Percentiles rank a stretch among this genome's conserved stretches.
phyloP scores from a whole-genome alignment of 2,329 filamentous ascomycete species.

The Diaporthe sp. region DNA sequence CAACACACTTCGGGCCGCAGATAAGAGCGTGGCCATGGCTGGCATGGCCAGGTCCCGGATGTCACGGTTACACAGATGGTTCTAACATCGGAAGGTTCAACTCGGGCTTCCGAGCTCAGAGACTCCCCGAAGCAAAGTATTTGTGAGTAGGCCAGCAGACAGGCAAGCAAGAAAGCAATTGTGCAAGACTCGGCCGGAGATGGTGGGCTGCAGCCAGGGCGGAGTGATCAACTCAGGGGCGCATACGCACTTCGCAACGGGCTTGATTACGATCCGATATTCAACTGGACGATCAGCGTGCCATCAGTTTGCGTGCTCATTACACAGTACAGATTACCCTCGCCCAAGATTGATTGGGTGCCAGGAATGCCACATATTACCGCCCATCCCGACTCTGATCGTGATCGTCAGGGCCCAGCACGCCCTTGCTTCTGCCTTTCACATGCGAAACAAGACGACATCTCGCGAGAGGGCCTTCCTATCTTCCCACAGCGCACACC shows the following conservation, averaged over 20 bases:
- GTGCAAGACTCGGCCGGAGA: not conserved
- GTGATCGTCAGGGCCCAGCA: conserved; percentile 21
- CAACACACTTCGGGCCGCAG: not conserved
- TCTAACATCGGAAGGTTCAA: not conserved
- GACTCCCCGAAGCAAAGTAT: not conserved
- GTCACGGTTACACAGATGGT: conserved; percentile 1
- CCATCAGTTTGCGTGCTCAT: conserved; percentile 8
- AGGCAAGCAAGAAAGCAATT: not conserved
- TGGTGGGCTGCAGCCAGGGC: not conserved
- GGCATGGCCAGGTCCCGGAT: not conserved
- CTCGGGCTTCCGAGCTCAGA: too few species aligned
- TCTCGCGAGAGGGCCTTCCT: not conserved
- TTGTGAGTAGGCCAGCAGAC: not conserved
- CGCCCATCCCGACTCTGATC: conserved; percentile 5
- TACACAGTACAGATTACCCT: too few species aligned
- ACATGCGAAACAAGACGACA: conserved; percentile 22
- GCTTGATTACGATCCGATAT: conserved; percentile 26
- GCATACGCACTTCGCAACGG: not conserved
- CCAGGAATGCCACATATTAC: conserved; percentile 19
- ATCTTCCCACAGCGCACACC: not conserved
- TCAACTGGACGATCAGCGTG: conserved; percentile 20
- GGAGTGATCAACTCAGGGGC: conserved; percentile 4
- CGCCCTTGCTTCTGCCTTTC: conserved; percentile 6
- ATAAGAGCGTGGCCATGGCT: not conserved
- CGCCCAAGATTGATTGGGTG: conserved; percentile 7